These are phyloP conservation scores for Tricholoma furcatifolium DNA, from an alignment of 768 basidiomycete genomes.

Conservation along the genomic window DNA sequence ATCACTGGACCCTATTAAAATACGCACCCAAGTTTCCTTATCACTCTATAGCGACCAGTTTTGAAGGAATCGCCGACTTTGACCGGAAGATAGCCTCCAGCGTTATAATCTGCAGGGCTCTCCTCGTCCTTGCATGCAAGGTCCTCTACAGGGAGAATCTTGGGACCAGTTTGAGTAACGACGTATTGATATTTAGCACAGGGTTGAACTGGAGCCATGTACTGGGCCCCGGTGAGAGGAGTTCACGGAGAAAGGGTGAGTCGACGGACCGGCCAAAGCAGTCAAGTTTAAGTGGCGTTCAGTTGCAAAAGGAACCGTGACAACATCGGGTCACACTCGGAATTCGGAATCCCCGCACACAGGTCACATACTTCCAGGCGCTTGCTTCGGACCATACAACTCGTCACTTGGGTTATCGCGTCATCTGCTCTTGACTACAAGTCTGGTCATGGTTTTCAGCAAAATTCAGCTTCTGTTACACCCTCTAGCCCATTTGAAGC, in stretches of 20 bases:
- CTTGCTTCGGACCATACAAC: no score
- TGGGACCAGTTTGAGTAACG: conserved; percentile 61
- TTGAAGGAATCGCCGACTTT: conserved; percentile 84
- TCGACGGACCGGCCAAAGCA: conserved; percentile 2
- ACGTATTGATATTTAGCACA: conserved; percentile 78
- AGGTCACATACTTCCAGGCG: no score
- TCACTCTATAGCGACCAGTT: conserved; percentile 77
- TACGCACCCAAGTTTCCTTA: conserved; percentile 84
- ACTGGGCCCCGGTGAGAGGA: conserved; percentile 21
- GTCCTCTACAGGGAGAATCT: conserved; percentile 70
- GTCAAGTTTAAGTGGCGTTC: conserved; percentile 12
- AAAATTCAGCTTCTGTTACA: background rate
- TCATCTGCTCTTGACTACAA: no score
- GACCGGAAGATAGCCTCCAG: conserved; percentile 78
- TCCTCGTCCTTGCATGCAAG: conserved; percentile 73
- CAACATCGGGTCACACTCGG: conserved; percentile 9
- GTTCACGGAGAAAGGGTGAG: conserved; percentile 14
- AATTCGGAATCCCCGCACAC: no score
- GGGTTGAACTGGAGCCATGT: conserved; percentile 67
- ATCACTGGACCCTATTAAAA: conserved; percentile 6
- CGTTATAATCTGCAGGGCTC: conserved; percentile 79
- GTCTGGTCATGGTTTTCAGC: no score
- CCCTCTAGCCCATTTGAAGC: background rate
- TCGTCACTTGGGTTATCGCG: no score
- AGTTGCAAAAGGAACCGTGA: conserved; percentile 16